Percentiles rank a stretch among this genome's conserved stretches.
These are phyloP conservation scores for Suillus luteus DNA, from an alignment of 768 basidiomycete species.

Conservation along the genomic window DNA sequence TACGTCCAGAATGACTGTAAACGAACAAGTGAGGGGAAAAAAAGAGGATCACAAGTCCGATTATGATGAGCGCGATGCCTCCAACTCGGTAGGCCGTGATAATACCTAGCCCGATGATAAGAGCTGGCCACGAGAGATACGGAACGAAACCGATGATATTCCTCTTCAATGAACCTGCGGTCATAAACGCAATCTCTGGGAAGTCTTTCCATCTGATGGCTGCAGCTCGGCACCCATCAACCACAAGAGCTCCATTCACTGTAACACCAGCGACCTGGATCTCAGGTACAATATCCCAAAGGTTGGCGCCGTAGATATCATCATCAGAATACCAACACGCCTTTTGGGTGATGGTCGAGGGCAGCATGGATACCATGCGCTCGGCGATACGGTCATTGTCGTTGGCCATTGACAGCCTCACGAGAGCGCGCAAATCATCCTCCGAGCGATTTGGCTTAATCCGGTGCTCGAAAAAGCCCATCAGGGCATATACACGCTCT, in stretches of 20 bases:
- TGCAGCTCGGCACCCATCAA: slow-evolving; percentile 23
- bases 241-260: slow-evolving; percentile 19
- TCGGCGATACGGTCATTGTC: slow-evolving; percentile 26
- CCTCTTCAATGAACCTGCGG: slow-evolving; percentile 14
- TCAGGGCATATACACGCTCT: slow-evolving; percentile 23
- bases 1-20: slow-evolving; percentile 21
- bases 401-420: slow-evolving; percentile 25
- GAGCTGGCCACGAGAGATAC: slow-evolving; percentile 13
- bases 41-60: slow-evolving; percentile 10
- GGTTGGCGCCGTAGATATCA: slow-evolving; percentile 18
- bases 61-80: slow-evolving; percentile 8
- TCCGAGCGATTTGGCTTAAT: slow-evolving; percentile 20
- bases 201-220: slow-evolving; percentile 25
- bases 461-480: slow-evolving; percentile 27
- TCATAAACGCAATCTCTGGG: slow-evolving; percentile 17
- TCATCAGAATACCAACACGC: slow-evolving; percentile 24
- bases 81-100: background rate
- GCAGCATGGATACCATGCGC: slow-evolving; percentile 25
- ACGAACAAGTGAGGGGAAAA: slow-evolving; percentile 13
- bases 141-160: slow-evolving; percentile 12
- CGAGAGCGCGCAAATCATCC: slow-evolving; percentile 20
- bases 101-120: slow-evolving; percentile 11
- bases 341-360: background rate
- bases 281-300: slow-evolving; percentile 24
- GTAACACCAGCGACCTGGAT: slow-evolving; percentile 24